Evolutionary conservation across 306 rosid genomes (phyloP), one percentile per base, ranked within the genome.

Genomic region (Dalbergia cultrata): DNA sequence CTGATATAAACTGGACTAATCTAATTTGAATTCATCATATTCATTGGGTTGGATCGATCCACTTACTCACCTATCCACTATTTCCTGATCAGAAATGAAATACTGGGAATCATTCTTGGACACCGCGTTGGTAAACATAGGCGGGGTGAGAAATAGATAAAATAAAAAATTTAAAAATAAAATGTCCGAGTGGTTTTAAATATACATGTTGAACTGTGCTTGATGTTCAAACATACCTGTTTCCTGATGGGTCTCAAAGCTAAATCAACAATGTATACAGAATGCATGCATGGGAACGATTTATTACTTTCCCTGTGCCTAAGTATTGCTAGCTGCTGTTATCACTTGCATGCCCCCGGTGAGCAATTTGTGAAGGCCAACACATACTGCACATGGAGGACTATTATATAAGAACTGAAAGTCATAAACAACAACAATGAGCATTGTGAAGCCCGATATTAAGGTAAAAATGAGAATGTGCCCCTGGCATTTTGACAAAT

Each of bases 321-420:
- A 70, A 45, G 70, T 54, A 54, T 74, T 61, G 78, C 67, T 68
- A 63, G 56, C 66, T 52, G 77, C 76, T 39, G 59, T 60, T 47
- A 17, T 70, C 82, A 53, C 39, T 77, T 53, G 56, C 52, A 76
- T 69, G 31, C 18, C 68, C 82, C 18, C 13, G 3, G 67, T 7
- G 49, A 35, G 60, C 67, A 58, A 33, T 66, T 73, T 41, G 75
- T 44, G 54, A 69, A 82, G 67, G 72, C 7, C 69, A 18, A 63
- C 58, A 26, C 19, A 18, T 71, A 77, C 75, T 70, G 56, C 70
- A 54, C 79, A 62, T 58, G 47, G 67, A 70, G 63, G 62, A 70
- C 70, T 82, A 31, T 12, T 13, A 52, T 31, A 14, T 34, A 56
- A 45, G 58, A 71, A 16, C 57, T n/a, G 11, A 64, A 21, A 13